Conservation (phyloP, 345 rosid species). For the Melaleuca alternifolia region DNA sequence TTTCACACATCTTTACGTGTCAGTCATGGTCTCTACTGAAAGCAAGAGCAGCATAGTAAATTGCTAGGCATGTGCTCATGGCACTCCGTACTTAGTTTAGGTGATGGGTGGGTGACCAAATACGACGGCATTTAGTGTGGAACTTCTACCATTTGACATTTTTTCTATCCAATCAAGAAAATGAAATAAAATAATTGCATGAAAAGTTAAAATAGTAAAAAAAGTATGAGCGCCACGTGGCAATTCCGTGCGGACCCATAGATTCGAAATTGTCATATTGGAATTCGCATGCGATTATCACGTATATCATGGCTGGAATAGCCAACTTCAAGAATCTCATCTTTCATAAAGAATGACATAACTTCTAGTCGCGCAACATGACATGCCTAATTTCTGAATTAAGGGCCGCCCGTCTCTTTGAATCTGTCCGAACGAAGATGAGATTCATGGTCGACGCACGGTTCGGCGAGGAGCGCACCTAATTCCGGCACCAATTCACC, state of each 20-base stretch:
- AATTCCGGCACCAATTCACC: neutral
- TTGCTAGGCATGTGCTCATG: neutral
- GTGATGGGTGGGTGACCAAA: neutral
- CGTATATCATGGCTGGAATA: neutral
- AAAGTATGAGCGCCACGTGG: neutral
- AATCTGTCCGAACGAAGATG: neutral
- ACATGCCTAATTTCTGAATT: neutral
- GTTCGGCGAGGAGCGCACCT: neutral
- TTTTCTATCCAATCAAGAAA: neutral
- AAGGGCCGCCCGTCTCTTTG: neutral
- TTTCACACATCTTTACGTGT: neutral
- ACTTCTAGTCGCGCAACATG: accelerated
- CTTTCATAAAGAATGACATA: neutral
- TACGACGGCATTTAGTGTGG: neutral
- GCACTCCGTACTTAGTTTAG: neutral
- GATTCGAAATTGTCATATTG: neutral
- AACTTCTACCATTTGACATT: neutral
- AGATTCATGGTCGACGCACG: neutral
- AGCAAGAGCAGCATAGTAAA: neutral
- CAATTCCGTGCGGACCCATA: neutral
- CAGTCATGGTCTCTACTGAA: neutral
- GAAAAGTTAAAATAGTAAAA: neutral
- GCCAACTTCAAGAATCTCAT: neutral
- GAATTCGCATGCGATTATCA: neutral
- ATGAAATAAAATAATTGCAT: neutral